These are phyloP conservation scores for Penicillium sp. DNA, from an alignment of 2,329 filamentous ascomycete species.

Conservation along the genomic window DNA sequence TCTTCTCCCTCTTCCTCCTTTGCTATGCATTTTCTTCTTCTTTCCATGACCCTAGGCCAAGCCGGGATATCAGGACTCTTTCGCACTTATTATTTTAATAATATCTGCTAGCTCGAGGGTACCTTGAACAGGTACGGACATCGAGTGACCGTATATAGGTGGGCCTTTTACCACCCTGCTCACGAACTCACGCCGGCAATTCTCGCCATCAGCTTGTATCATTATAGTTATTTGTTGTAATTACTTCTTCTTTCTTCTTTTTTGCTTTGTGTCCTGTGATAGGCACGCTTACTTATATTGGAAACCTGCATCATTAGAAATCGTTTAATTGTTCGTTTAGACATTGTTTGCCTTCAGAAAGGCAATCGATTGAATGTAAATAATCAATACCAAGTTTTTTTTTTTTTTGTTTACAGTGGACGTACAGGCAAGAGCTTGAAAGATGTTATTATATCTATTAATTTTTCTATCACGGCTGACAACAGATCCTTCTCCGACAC, in stretches of 20 bases:
- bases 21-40: background rate
- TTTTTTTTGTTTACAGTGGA: background rate
- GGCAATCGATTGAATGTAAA: background rate
- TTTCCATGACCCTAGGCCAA: background rate
- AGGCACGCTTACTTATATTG: background rate
- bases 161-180: background rate
- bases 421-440: no score
- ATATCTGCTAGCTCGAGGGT: background rate
- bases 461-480: no score
- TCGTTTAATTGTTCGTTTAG: background rate
- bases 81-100: background rate
- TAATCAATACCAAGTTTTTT: background rate
- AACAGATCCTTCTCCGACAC: no score
- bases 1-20: background rate
- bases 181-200: background rate
- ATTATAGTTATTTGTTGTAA: background rate
- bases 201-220: background rate
- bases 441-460: no score
- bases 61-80: background rate
- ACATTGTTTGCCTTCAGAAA: background rate
- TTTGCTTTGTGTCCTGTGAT: background rate
- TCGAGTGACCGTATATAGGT: background rate
- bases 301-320: background rate
- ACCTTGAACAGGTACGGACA: background rate
- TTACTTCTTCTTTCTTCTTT: background rate